Percentiles rank a stretch among this genome's conserved stretches.
phyloP scores from a whole-genome alignment of 2,329 filamentous ascomycete genomes.

The Metarhizium brunneum region DNA sequence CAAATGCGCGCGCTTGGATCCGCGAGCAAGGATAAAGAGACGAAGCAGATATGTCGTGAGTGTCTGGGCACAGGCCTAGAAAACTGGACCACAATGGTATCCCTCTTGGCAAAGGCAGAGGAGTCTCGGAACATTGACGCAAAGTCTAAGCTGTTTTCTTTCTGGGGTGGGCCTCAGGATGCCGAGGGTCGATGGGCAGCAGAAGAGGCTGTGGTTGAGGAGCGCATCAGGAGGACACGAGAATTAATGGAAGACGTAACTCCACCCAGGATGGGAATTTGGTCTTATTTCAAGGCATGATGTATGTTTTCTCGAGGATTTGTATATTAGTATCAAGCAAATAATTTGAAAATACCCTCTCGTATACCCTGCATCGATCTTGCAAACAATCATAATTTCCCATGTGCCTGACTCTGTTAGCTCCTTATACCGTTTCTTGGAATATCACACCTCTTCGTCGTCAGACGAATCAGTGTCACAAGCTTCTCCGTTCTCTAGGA shows the following conservation, averaged over 20 bases:
- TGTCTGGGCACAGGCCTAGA: constrained; percentile 68
- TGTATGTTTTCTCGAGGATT: not conserved
- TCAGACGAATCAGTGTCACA: constrained; percentile 1
- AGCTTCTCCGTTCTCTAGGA: constrained; percentile 10
- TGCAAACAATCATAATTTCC: not conserved
- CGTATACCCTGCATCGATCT: not conserved
- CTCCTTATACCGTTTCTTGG: not conserved
- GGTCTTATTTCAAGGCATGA: constrained; percentile 28
- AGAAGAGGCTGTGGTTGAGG: constrained; percentile 44
- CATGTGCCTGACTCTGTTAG: not conserved
- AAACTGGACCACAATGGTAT: constrained; percentile 80
- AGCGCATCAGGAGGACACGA: constrained; percentile 39
- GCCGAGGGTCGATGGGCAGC: constrained; percentile 40
- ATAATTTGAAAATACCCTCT: not conserved
- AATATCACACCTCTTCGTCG: not conserved
- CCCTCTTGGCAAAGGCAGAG: constrained; percentile 48
- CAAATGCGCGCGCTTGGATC: constrained; percentile 40
- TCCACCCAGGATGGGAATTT: constrained; percentile 24
- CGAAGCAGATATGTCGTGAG: constrained; percentile 55
- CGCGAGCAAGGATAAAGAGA: constrained; percentile 15
- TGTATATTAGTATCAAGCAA: not conserved
- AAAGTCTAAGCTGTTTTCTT: constrained; percentile 23
- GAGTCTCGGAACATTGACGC: constrained; percentile 23
- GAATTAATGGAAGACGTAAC: constrained; percentile 42
- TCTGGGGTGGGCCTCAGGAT: constrained; percentile 26